A percentile compares a stretch with the other conserved stretches of the same genome.
These are phyloP conservation scores for Plasmodium inui DNA, from an alignment of 169 alveolate species.

Conservation along the genomic window DNA sequence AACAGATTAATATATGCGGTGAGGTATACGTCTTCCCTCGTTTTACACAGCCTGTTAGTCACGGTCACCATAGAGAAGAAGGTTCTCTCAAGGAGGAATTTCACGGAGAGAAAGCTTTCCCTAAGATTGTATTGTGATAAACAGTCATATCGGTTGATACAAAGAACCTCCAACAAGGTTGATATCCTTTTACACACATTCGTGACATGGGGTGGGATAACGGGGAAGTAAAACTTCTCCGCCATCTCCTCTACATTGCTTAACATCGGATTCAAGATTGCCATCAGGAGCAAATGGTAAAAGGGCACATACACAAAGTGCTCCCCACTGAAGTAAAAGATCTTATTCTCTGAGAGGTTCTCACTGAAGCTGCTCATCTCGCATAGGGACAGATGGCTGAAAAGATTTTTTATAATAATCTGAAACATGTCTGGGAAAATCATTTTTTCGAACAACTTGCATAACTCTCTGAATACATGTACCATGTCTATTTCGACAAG, in stretches of 20 bases:
- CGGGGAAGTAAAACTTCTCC: slow-evolving; percentile 21
- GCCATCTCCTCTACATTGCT: slow-evolving; percentile 1
- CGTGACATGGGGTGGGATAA: slow-evolving; percentile 2
- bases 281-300: slow-evolving; percentile 52
- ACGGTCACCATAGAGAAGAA: slow-evolving; percentile 9
- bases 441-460: slow-evolving; percentile 35
- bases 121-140: slow-evolving; percentile 7
- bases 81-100: slow-evolving; percentile 39
- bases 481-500: slow-evolving; percentile 44
- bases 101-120: slow-evolving; percentile 23
- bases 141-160: slow-evolving; percentile 38
- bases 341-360: not conserved
- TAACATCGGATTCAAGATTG: slow-evolving; percentile 28
- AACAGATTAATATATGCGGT: slow-evolving; percentile 12
- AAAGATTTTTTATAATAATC: slow-evolving; percentile 11
- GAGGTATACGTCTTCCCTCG: slow-evolving; percentile 31
- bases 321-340: slow-evolving; percentile 16
- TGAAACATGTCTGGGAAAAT: slow-evolving; percentile 52
- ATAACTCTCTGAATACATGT: slow-evolving; percentile 23
- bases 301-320: slow-evolving; percentile 41
- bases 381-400: slow-evolving; percentile 24
- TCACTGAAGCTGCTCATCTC: slow-evolving; percentile 37
- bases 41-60: slow-evolving; percentile 6
- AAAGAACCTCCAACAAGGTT: slow-evolving; percentile 28
- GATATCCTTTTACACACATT: slow-evolving; percentile 18